Percentiles rank a stretch among this genome's conserved stretches.
phyloP scores from a whole-genome alignment of 192 early-diverging fungal genomes.

The Mortierella antarctica region DNA sequence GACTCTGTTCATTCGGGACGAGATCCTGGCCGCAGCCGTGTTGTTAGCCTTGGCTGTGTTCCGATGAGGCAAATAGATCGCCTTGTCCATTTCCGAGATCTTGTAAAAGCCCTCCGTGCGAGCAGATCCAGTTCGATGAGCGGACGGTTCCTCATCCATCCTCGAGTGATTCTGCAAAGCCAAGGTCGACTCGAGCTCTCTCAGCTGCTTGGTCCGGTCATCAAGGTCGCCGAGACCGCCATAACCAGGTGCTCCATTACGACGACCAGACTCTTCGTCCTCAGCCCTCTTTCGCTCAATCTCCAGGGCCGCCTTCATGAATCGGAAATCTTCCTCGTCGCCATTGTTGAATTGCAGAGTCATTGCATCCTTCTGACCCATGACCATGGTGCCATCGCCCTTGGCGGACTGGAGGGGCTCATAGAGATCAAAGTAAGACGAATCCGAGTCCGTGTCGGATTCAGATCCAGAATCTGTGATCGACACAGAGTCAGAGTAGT shows the following conservation, averaged over 20 bases:
- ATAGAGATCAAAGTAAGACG: constrained; percentile 52
- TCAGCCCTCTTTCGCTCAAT: constrained; percentile 47
- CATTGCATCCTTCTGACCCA: constrained; percentile 20
- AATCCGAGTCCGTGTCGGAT: constrained; percentile 47
- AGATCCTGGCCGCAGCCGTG: constrained; percentile 53
- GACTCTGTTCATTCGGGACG: constrained; percentile 75
- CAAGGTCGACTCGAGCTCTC: constrained; percentile 14
- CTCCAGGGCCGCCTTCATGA: constrained; percentile 57
- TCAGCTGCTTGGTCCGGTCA: constrained; percentile 6
- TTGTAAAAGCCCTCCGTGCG: constrained; percentile 84
- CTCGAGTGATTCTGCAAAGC: constrained; percentile 21
- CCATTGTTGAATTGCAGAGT: constrained; percentile 29
- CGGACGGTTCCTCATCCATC: constrained; percentile 21
- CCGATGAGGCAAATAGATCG: constrained; percentile 68
- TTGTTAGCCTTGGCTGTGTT: constrained; percentile 42
- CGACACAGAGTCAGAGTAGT: constrained; percentile 32
- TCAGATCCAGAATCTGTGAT: constrained; percentile 40
- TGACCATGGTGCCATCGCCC: neutral
- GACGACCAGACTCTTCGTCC: constrained; percentile 38
- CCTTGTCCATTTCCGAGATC: constrained; percentile 75
- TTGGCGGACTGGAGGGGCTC: constrained; percentile 44
- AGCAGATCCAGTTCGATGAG: constrained; percentile 79
- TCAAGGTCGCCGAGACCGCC: constrained; percentile 6
- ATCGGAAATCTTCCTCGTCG: constrained; percentile 60
- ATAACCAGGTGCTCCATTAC: constrained; percentile 5